A percentile compares a stretch with the other conserved stretches of the same genome.
These are phyloP conservation scores for Phytopythium chamaehyphon DNA, from an alignment of 352 stramenopile species.

Conservation along the genomic window DNA sequence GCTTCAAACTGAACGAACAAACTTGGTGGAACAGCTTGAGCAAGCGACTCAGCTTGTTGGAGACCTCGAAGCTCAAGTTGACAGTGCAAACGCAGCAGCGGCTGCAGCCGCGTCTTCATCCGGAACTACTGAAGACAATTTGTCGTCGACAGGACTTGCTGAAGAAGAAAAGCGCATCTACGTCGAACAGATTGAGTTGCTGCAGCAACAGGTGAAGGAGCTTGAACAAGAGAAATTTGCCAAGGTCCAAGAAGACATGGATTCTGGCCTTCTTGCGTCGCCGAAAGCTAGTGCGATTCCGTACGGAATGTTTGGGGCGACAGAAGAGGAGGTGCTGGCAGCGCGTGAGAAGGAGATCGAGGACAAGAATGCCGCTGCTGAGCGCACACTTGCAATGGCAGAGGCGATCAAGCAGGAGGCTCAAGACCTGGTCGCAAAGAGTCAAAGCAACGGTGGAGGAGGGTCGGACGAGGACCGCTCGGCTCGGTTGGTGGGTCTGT, in stretches of 20 bases:
- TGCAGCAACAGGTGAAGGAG: slow-evolving; percentile 50
- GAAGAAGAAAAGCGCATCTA: slow-evolving; percentile 59
- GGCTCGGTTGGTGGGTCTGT: slow-evolving; percentile 37
- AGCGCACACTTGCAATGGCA: slow-evolving; percentile 37
- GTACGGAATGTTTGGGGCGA: slow-evolving; percentile 7
- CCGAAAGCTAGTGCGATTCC: not conserved
- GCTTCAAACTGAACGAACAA: slow-evolving; percentile 19
- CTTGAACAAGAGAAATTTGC: slow-evolving; percentile 49
- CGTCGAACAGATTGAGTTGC: slow-evolving; percentile 42
- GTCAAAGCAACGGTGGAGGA: slow-evolving; percentile 12
- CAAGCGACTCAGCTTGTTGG: slow-evolving; percentile 19
- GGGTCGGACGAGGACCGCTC: slow-evolving; percentile 19
- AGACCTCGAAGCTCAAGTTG: slow-evolving; percentile 28
- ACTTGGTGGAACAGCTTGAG: slow-evolving; percentile 24
- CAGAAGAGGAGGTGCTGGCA: slow-evolving; percentile 30
- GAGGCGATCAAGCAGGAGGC: slow-evolving; percentile 59
- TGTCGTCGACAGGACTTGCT: slow-evolving; percentile 15
- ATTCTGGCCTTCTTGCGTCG: slow-evolving; percentile 15
- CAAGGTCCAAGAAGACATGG: slow-evolving; percentile 35
- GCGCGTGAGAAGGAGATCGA: slow-evolving; percentile 22
- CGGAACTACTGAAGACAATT: slow-evolving; percentile 4
- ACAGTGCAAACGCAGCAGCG: not conserved
- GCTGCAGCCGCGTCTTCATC: slow-evolving; percentile 3
- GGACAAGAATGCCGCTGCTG: slow-evolving; percentile 39
- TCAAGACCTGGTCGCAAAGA: slow-evolving; percentile 36